Evolutionary conservation across 129 eudicot genomes (phyloP).

Genomic region (Mikania micrantha): DNA sequence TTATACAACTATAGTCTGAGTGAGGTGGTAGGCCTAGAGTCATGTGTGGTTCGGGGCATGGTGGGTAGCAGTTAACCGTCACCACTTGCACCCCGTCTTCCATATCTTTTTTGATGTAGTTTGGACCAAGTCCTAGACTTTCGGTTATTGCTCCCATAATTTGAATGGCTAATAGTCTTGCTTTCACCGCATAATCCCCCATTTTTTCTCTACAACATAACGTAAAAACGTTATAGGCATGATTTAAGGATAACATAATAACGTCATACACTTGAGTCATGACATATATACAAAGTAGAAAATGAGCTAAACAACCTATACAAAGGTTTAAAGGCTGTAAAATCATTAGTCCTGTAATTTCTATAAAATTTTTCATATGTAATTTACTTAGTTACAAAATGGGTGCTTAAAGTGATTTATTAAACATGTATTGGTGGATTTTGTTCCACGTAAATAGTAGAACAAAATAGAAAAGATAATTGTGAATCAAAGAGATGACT

Average conservation of each 20-base stretch:
- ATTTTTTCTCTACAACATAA: slow-evolving; percentile 35
- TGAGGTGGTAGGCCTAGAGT: slow-evolving; percentile 65
- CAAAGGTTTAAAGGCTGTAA: no score
- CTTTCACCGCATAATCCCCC: slow-evolving; percentile 35
- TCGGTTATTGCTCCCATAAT: slow-evolving; percentile 43
- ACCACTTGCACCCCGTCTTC: slow-evolving; percentile 52
- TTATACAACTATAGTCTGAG: slow-evolving; percentile 53
- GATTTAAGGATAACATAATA: not conserved
- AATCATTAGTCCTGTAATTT: no score
- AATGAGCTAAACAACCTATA: no score
- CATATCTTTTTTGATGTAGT: slow-evolving; percentile 29
- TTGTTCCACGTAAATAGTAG: no score
- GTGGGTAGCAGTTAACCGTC: slow-evolving; percentile 57
- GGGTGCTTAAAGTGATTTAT: no score
- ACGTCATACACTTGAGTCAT: no score
- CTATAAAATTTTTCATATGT: no score
- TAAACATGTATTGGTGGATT: no score
- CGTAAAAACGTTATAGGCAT: not conserved
- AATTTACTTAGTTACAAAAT: no score
- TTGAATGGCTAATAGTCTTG: slow-evolving; percentile 32
- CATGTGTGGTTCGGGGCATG: slow-evolving; percentile 48
- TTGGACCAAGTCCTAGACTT: slow-evolving; percentile 50
- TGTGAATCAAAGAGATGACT: no score
- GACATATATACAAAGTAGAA: no score
- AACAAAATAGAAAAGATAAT: no score